Conservation (phyloP, 371 early-diverging fungal species). For the Capniomyces stellatus region DNA sequence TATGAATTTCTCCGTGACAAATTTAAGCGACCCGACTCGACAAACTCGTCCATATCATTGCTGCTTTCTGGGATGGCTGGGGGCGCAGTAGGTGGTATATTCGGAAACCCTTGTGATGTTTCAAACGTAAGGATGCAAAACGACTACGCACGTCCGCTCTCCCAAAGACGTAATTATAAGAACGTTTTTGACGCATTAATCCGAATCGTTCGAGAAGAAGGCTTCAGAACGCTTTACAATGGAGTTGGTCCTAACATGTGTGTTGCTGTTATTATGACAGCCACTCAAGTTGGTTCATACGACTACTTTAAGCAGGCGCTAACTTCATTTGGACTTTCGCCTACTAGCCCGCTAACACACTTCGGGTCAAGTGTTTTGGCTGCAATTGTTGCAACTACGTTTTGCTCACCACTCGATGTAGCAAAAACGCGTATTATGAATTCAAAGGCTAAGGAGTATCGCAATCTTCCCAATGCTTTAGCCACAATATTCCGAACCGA, state of each 20-base stretch:
- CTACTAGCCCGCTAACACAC: conserved; percentile 34
- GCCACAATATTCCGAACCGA: conserved; percentile 41
- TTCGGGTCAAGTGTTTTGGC: conserved; percentile 60
- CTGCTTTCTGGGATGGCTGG: conserved; percentile 39
- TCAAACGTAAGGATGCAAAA: conserved; percentile 70
- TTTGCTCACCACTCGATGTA: conserved; percentile 71
- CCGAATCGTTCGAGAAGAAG: conserved; percentile 46
- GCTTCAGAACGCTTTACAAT: conserved; percentile 37
- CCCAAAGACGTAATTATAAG: conserved; percentile 45
- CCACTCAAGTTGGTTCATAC: conserved; percentile 53
- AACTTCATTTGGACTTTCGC: conserved; percentile 11
- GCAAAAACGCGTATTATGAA: conserved; percentile 81
- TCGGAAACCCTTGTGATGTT: conserved; percentile 69
- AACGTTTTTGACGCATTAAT: conserved; percentile 56
- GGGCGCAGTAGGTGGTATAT: conserved; percentile 58
- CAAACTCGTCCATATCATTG: conserved; percentile 31
- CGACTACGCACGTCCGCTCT: conserved; percentile 46
- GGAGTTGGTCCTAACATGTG: conserved; percentile 57
- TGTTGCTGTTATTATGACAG: conserved; percentile 61
- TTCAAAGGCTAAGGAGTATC: conserved; percentile 22
- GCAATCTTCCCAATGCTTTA: conserved; percentile 28
- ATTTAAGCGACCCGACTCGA: conserved; percentile 10
- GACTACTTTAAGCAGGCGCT: conserved; percentile 48
- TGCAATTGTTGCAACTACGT: conserved; percentile 75
- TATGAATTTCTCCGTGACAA: conserved; percentile 47